A percentile compares a stretch with the other conserved stretches of the same genome.
Evolutionary conservation across 176 grass and related monocot genomes (phyloP).

Genomic region (Aegilops sharonensis): DNA sequence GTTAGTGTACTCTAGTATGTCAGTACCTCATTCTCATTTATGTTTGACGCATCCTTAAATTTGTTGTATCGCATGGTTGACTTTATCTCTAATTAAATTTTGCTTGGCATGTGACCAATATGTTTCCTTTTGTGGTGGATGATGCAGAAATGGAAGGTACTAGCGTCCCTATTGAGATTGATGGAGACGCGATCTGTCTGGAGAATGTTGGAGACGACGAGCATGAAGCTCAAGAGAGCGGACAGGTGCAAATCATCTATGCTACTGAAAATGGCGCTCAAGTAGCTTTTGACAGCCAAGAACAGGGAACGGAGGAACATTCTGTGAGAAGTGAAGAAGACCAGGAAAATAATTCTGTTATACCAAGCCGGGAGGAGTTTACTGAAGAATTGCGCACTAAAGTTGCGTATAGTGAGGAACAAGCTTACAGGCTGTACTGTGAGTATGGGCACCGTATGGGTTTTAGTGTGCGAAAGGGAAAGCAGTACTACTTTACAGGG

Average conservation of each 20-base stretch:
- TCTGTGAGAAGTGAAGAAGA: conserved; percentile 36
- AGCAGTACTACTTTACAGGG: conserved; percentile 80
- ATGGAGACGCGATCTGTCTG: conserved; percentile 64
- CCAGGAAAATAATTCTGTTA: conserved; percentile 36
- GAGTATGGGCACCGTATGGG: conserved; percentile 78
- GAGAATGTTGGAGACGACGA: conserved; percentile 50
- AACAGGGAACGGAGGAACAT: conserved; percentile 27
- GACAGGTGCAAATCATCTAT: conserved; percentile 45
- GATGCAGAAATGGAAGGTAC: conserved; percentile 59
- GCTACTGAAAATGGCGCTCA: conserved; percentile 31
- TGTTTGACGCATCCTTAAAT: neutral
- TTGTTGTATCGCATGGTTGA: neutral
- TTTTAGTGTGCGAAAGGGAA: conserved; percentile 82
- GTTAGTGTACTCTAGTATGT: neutral
- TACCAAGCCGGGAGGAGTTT: conserved; percentile 59
- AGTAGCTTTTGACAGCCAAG: conserved; percentile 34
- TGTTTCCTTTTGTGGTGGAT: conserved; percentile 18
- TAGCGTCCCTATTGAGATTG: conserved; percentile 71
- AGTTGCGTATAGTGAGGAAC: conserved; percentile 74
- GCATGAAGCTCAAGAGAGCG: conserved; percentile 32
- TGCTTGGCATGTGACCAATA: neutral
- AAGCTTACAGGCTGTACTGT: conserved; percentile 79
- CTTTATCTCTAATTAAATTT: neutral
- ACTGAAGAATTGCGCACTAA: conserved; percentile 66
- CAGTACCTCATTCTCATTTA: neutral